phyloP scores from a whole-genome alignment of 805 yeast species.

The Monosporozyma aquatica region DNA sequence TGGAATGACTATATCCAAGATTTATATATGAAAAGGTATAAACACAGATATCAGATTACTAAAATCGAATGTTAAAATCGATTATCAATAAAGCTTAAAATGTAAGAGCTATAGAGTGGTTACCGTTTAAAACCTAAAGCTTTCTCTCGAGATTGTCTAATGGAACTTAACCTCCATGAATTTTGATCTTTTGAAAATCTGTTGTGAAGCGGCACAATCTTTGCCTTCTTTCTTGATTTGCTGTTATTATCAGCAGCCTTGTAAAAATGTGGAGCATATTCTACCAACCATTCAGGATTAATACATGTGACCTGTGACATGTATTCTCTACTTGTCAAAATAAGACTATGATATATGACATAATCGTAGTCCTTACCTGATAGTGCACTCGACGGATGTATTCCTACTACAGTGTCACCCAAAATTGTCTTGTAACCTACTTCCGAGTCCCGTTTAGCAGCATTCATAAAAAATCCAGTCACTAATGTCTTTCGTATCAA shows the following conservation, averaged over 20 bases:
- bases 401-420: slow-evolving; percentile 65
- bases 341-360: slow-evolving; percentile 71
- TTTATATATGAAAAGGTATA: too few species aligned
- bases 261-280: slow-evolving; percentile 66
- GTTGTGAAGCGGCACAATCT: slow-evolving; percentile 66
- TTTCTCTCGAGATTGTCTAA: slow-evolving; percentile 26
- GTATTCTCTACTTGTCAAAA: slow-evolving; percentile 79
- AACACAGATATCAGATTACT: too few species aligned
- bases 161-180: slow-evolving; percentile 65
- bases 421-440: slow-evolving; percentile 66
- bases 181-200: slow-evolving; percentile 51
- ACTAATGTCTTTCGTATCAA: slow-evolving; percentile 52
- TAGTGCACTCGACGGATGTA: slow-evolving; percentile 82
- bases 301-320: slow-evolving; percentile 84
- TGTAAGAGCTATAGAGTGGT: too few species aligned
- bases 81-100: too few species aligned
- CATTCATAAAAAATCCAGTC: slow-evolving; percentile 59
- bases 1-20: too few species aligned
- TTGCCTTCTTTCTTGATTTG: slow-evolving; percentile 47
- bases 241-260: slow-evolving; percentile 48
- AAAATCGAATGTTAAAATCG: too few species aligned
- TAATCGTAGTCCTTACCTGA: slow-evolving; percentile 59
- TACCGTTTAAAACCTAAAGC: slow-evolving; percentile 21
- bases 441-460: slow-evolving; percentile 57
- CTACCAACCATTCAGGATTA: slow-evolving; percentile 70